A percentile compares a stretch with the other conserved stretches of the same genome.
Evolutionary conservation across 1,139 yeast species (phyloP).

Genomic region (Geotrichum bryndzae): DNA sequence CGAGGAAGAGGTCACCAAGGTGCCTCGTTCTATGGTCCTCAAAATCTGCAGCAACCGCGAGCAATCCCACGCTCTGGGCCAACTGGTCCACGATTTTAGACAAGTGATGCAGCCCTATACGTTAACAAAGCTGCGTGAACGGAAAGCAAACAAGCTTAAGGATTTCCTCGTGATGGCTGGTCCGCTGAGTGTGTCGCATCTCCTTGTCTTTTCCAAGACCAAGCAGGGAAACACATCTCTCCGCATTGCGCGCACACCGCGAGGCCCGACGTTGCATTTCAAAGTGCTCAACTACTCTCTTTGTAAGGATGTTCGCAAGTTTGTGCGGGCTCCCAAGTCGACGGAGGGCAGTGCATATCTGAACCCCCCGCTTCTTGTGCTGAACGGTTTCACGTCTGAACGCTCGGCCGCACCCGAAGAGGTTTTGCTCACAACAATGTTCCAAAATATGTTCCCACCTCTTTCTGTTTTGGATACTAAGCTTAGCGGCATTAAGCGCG

Average conservation of each 20-base stretch:
- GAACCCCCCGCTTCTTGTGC: slow-evolving; percentile 82
- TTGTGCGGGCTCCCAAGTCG: slow-evolving; percentile 55
- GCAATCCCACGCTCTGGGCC: slow-evolving; percentile 74
- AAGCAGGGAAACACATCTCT: slow-evolving; percentile 74
- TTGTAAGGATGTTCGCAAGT: slow-evolving; percentile 70
- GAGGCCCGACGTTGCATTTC: slow-evolving; percentile 92
- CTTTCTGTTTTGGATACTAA: slow-evolving; percentile 77
- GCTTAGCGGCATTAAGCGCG: slow-evolving; percentile 72
- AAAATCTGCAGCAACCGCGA: slow-evolving; percentile 66
- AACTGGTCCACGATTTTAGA: slow-evolving; percentile 81
- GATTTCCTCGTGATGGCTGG: slow-evolving; percentile 97
- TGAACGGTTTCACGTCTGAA: slow-evolving; percentile 73
- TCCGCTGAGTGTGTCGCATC: slow-evolving; percentile 85
- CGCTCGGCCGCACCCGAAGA: slow-evolving; percentile 43
- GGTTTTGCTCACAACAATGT: slow-evolving; percentile 77
- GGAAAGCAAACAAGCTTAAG: slow-evolving; percentile 77
- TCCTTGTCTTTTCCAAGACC: slow-evolving; percentile 80
- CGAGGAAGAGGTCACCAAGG: slow-evolving; percentile 63
- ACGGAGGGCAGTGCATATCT: slow-evolving; percentile 39
- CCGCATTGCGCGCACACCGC: slow-evolving; percentile 79
- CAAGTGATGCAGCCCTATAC: slow-evolving; percentile 95
- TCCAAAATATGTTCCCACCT: slow-evolving; percentile 95
- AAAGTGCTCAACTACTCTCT: slow-evolving; percentile 70
- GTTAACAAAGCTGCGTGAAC: slow-evolving; percentile 78
- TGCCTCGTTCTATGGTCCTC: slow-evolving; percentile 91